phyloP scores from a whole-genome alignment of 2,329 filamentous ascomycete genomes.

The Penicillium sp. region DNA sequence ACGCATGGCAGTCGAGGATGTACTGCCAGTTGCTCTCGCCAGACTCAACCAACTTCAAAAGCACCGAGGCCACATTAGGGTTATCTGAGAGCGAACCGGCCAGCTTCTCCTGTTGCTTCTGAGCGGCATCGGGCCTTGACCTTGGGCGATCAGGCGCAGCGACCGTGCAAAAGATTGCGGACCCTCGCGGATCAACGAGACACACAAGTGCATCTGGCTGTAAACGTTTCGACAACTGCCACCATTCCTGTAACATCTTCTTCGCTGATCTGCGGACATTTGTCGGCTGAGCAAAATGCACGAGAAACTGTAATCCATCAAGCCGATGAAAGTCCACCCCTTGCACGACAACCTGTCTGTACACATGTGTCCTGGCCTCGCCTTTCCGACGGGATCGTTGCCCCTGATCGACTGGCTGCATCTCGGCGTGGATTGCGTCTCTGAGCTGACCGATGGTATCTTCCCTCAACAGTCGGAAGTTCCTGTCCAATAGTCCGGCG shows the following conservation, averaged over 20 bases:
- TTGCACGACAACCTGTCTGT: slow-evolving; percentile 10
- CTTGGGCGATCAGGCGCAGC: slow-evolving; percentile 2
- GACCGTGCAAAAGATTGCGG: slow-evolving; percentile 35
- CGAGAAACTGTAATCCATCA: slow-evolving; percentile 25
- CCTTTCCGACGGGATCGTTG: not conserved
- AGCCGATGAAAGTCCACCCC: slow-evolving; percentile 24
- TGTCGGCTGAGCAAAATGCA: slow-evolving; percentile 30
- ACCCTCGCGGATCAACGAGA: slow-evolving; percentile 25
- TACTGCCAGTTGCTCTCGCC: slow-evolving; percentile 28
- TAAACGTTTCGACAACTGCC: slow-evolving; percentile 36
- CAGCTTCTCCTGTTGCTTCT: slow-evolving; percentile 5
- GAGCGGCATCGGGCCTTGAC: not conserved
- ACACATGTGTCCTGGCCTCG: slow-evolving; percentile 12
- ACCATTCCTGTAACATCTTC: slow-evolving; percentile 32
- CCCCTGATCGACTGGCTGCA: slow-evolving; percentile 11
- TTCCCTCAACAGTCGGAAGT: slow-evolving; percentile 44
- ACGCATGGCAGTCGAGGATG: slow-evolving; percentile 23
- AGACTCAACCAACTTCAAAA: slow-evolving; percentile 34
- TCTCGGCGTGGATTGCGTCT: slow-evolving; percentile 33
- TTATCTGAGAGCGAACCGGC: slow-evolving; percentile 32
- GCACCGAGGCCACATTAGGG: slow-evolving; percentile 32
- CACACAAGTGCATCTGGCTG: slow-evolving; percentile 36
- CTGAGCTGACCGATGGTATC: slow-evolving; percentile 40
- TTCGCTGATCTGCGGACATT: slow-evolving; percentile 16
- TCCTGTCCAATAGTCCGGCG: slow-evolving; percentile 37